Conservation (phyloP, 1,139 yeast species). For the Saccharomyces hybrid region DNA sequence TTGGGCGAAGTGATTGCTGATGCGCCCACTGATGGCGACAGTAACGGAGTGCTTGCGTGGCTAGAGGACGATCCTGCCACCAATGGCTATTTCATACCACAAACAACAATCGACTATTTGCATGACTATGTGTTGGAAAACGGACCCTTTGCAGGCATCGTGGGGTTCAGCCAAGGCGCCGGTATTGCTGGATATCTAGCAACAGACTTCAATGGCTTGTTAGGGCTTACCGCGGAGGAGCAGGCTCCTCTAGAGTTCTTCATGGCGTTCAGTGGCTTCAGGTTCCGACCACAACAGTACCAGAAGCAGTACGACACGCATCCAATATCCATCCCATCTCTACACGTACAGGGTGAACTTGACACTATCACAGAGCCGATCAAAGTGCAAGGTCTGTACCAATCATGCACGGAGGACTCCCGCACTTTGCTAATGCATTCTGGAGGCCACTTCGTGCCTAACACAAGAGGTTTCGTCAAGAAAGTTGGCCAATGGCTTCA, state of each 20-base stretch:
- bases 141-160: constrained; percentile 80
- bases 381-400: constrained; percentile 51
- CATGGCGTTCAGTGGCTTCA: constrained; percentile 72
- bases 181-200: constrained; percentile 60
- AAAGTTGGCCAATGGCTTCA: constrained; percentile 52
- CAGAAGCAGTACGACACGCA: constrained; percentile 41
- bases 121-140: constrained; percentile 34
- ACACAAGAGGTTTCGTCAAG: constrained; percentile 51
- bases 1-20: constrained; percentile 11
- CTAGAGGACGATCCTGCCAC: constrained; percentile 21
- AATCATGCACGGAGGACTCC: constrained; percentile 42
- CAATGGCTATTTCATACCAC: constrained; percentile 20
- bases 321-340: constrained; percentile 45
- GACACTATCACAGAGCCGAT: constrained; percentile 85
- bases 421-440: constrained; percentile 57
- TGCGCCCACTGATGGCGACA: constrained; percentile 4
- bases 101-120: constrained; percentile 21
- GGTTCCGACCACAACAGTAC: constrained; percentile 47
- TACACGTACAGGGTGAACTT: constrained; percentile 79
- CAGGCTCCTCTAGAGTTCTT: constrained; percentile 58
- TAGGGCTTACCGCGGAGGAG: constrained; percentile 22
- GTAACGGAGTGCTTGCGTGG: constrained; percentile 26
- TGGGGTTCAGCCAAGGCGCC: constrained; percentile 94
- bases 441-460: constrained; percentile 86
- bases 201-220: constrained; percentile 36